These are phyloP conservation scores for Amaranthus palmeri DNA, from an alignment of 148 eudicot genomes.

Conservation along the genomic window DNA sequence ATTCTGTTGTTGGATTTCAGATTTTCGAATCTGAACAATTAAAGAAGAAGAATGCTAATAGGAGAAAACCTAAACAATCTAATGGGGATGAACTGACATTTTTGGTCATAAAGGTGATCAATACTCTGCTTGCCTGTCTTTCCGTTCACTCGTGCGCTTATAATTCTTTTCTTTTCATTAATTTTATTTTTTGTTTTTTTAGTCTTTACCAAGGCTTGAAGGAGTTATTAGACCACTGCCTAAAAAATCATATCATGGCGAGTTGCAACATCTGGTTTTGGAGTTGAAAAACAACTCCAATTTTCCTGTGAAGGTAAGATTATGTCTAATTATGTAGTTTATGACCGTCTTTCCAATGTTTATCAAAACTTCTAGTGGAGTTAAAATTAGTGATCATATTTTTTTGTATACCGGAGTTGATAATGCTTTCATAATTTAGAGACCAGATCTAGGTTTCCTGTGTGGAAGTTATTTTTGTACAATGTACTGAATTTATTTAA, in stretches of 20 bases:
- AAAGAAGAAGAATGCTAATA: constrained; percentile 48
- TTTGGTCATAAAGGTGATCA: constrained; percentile 72
- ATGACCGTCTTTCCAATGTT: background rate
- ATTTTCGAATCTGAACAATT: constrained; percentile 47
- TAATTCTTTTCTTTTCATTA: constrained; percentile 4
- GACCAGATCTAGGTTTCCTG: background rate
- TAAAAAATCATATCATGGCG: constrained; percentile 69
- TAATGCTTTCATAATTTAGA: background rate
- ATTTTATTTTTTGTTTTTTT: constrained; percentile 17
- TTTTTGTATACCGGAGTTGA: background rate
- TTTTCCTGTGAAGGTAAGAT: constrained; percentile 64
- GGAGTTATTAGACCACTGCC: constrained; percentile 65
- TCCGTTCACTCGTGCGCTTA: background rate
- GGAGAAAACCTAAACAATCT: constrained; percentile 47
- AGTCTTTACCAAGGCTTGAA: constrained; percentile 85
- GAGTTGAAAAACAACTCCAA: constrained; percentile 73
- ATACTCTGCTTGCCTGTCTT: constrained; percentile 8
- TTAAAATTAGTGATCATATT: background rate
- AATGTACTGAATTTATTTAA: background rate
- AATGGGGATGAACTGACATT: constrained; percentile 51
- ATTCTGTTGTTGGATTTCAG: constrained; percentile 71
- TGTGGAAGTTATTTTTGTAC: background rate
- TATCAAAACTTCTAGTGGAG: too few species aligned
- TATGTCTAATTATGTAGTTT: background rate
- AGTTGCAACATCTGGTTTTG: constrained; percentile 61